Conservation (phyloP, 2,329 filamentous ascomycete species). For the Thielaviopsis euricoi region DNA sequence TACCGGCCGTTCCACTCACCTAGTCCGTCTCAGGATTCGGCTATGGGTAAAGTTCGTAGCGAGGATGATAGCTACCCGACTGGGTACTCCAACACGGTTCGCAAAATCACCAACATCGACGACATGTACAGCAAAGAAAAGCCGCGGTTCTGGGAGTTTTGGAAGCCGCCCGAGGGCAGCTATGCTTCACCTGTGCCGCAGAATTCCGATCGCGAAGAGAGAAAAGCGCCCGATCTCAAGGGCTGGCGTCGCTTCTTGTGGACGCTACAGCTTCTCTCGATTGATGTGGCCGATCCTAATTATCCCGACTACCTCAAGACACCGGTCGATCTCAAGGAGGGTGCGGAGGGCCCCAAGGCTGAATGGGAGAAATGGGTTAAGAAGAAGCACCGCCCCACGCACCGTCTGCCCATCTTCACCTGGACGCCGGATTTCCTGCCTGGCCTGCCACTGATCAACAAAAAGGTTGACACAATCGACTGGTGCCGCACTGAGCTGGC, state of each 20-base stretch:
- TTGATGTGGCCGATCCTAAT: slow-evolving; percentile 26
- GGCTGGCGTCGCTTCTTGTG: slow-evolving; percentile 23
- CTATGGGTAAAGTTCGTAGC: neutral
- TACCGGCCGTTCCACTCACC: slow-evolving; percentile 12
- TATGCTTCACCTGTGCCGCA: slow-evolving; percentile 47
- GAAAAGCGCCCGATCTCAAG: slow-evolving; percentile 23
- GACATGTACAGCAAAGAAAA: slow-evolving; percentile 31
- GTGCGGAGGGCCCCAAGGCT: slow-evolving; percentile 28
- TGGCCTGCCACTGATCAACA: slow-evolving; percentile 59
- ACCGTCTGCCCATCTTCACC: slow-evolving; percentile 49
- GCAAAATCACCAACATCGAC: slow-evolving; percentile 31
- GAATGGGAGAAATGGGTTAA: slow-evolving; percentile 73
- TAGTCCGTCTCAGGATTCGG: slow-evolving; percentile 3
- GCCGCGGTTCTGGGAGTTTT: slow-evolving; percentile 44
- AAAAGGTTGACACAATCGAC: slow-evolving; percentile 91
- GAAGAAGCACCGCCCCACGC: slow-evolving; percentile 68
- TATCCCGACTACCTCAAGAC: slow-evolving; percentile 50
- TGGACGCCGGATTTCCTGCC: slow-evolving; percentile 52
- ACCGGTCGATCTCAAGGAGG: slow-evolving; percentile 41
- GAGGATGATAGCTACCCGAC: neutral
- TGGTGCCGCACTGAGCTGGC: slow-evolving; percentile 78
- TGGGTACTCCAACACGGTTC: slow-evolving; percentile 31
- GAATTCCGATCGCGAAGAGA: slow-evolving; percentile 26
- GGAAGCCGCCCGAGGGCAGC: slow-evolving; percentile 44
- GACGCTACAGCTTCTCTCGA: slow-evolving; percentile 5